Conservation (phyloP, 257 asterid genomes). For the Nemophila menziesii region DNA sequence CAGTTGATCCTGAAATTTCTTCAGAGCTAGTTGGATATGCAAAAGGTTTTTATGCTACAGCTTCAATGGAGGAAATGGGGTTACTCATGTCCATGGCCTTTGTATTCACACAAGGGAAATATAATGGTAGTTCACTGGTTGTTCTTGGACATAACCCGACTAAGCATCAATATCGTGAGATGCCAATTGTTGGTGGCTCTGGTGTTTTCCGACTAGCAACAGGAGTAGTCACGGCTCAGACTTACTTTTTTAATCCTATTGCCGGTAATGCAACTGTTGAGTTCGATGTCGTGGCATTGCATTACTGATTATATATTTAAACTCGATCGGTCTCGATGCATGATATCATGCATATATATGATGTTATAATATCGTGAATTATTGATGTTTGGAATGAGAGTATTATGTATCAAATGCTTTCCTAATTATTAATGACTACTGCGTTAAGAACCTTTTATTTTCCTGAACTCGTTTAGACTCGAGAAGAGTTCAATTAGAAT, state of each 20-base stretch:
- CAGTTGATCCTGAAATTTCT: conserved; percentile 4
- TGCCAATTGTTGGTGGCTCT: conserved; percentile 12
- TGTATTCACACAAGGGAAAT: conserved; percentile 10
- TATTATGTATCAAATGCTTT: too few species aligned
- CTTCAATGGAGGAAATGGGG: conserved; percentile 5
- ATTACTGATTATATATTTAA: too few species aligned
- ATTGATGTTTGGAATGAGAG: too few species aligned
- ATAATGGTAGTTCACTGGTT: conserved; percentile 7
- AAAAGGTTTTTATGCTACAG: conserved; percentile 10
- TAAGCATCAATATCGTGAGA: conserved; percentile 8
- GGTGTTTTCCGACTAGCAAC: conserved; percentile 15
- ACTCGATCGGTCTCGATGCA: too few species aligned
- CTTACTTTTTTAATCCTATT: conserved; percentile 1
- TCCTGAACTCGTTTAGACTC: too few species aligned
- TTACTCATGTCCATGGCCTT: conserved; percentile 10
- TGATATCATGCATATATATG: too few species aligned
- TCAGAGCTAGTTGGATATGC: conserved; percentile 11
- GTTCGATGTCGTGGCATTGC: conserved; percentile 9
- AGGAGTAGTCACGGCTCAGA: conserved; percentile 7
- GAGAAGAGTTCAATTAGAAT: too few species aligned
- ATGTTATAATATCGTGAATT: too few species aligned
- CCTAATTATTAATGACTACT: too few species aligned
- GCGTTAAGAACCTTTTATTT: too few species aligned
- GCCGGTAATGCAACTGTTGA: conserved; percentile 10
- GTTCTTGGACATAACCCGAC: conserved; percentile 9